phyloP scores from a whole-genome alignment of 306 rosid species.

The Vigna unguiculata region DNA sequence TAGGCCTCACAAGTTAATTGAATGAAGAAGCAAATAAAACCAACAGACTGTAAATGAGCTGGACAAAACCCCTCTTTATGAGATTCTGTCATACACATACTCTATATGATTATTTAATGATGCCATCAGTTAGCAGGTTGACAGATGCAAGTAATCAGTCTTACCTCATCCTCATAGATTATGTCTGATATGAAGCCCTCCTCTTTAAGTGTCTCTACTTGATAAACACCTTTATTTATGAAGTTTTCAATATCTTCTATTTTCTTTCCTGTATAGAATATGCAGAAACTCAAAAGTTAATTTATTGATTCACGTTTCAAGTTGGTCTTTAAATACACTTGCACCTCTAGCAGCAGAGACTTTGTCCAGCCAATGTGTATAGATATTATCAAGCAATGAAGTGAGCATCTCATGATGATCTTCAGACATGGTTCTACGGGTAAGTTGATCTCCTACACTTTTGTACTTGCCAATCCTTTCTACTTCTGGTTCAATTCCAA shows the following conservation, averaged over 20 bases:
- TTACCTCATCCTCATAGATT: constrained; percentile 89
- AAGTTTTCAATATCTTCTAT: constrained; percentile 79
- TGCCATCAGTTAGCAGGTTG: constrained; percentile 6
- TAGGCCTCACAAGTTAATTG: constrained; percentile 10
- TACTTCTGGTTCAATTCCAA: constrained; percentile 91
- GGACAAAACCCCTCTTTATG: neutral
- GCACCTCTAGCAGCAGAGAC: constrained; percentile 84
- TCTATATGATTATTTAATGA: constrained; percentile 10
- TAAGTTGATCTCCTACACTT: constrained; percentile 92
- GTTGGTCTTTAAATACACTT: constrained; percentile 47
- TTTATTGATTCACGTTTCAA: constrained; percentile 36
- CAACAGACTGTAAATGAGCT: neutral
- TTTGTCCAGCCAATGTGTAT: constrained; percentile 84
- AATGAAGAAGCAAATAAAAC: constrained; percentile 27
- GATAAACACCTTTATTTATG: constrained; percentile 83
- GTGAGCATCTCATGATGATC: constrained; percentile 90
- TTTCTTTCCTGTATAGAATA: constrained; percentile 64
- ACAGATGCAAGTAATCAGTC: constrained; percentile 27
- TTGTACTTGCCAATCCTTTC: constrained; percentile 93
- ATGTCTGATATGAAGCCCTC: constrained; percentile 88
- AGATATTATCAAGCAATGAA: constrained; percentile 85
- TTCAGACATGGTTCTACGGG: constrained; percentile 73
- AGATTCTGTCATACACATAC: constrained; percentile 31
- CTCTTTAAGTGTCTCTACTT: constrained; percentile 83
- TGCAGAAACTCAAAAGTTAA: constrained; percentile 40